Evolutionary conservation across 441 rosid genomes (phyloP), one percentile per base, ranked within the genome.

Genomic region (Erodium texanum): DNA sequence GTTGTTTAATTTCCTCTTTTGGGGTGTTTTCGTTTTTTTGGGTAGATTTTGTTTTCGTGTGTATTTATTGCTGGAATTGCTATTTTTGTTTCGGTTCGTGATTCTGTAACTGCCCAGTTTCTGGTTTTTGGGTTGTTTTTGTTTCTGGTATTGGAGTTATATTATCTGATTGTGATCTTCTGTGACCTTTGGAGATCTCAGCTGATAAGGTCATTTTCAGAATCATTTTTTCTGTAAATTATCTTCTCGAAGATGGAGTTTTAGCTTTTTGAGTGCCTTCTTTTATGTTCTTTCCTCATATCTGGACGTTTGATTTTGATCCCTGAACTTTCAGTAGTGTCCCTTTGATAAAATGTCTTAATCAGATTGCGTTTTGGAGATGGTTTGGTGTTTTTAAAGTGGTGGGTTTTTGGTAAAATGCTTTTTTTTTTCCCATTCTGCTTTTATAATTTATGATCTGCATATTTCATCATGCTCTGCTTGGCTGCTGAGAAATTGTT

Each of bases 141-240:
- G 45, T 7, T 38, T 7, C 11, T 6, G 62, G 70, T 71, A 67
- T 54, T 65, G 32, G 70, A 71, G 32, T 66, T 66, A 71, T 29
- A 64, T 41, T 36, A 56, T 69, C 59, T 71, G 69, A 73, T 38
- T 59, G 52, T 32, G 73, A 70, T 77, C 70, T 69, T 69, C 48
- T 34, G 67, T 71, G 74, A 70, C 22, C 11, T 38, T 45, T 72
- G 75, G 87, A 89, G 85, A 27, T 27, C 29, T 27, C 29, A 81
- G 74, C 76, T 63, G 67, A 69, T 76, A 23, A 29, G 80, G 86
- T 82, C 81, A 68, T 81, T 83, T 80, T 75, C 76, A 24, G 2
- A 24, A 43, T 62, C 41, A 1, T 27, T 59, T 67, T 10, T 3
- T 34, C 7, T 5, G 38, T 34, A 34, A 3, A 34, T 34, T 38